phyloP scores from a whole-genome alignment of 2,329 filamentous ascomycete species.

The Hypomyces perniciosus region DNA sequence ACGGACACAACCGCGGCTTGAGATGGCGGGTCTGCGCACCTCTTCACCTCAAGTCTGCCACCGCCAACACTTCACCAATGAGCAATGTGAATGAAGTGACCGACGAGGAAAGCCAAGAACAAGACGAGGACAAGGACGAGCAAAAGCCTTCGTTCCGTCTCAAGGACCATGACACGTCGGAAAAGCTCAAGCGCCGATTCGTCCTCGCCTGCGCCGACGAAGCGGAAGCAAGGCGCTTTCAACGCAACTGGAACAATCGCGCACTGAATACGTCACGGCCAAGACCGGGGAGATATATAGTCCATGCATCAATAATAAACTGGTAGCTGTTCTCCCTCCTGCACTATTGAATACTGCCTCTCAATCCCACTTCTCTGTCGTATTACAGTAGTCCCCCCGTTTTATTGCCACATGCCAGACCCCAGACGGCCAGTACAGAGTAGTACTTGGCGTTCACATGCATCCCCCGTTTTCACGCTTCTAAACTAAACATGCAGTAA shows the following conservation, averaged over 20 bases:
- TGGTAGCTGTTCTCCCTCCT: slow-evolving; percentile 21
- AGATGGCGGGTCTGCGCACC: slow-evolving; percentile 20
- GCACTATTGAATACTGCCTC: background rate
- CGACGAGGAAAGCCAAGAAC: background rate
- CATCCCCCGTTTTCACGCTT: too few species aligned
- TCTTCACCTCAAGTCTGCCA: slow-evolving; percentile 11
- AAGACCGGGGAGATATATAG: slow-evolving; percentile 15
- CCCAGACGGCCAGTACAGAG: background rate
- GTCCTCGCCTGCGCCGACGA: slow-evolving; percentile 28
- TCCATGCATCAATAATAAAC: slow-evolving; percentile 28
- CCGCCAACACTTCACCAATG: background rate
- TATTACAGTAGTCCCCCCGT: background rate
- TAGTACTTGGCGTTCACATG: too few species aligned
- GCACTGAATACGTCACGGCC: slow-evolving; percentile 18
- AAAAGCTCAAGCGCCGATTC: slow-evolving; percentile 24
- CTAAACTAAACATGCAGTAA: too few species aligned
- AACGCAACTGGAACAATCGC: slow-evolving; percentile 36
- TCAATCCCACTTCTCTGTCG: background rate
- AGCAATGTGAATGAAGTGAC: background rate
- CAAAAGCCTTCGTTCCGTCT: background rate
- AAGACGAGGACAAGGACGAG: slow-evolving; percentile 4
- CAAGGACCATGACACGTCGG: slow-evolving; percentile 15
- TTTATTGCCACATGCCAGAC: slow-evolving; percentile 8
- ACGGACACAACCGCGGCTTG: slow-evolving; percentile 32
- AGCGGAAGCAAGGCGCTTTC: slow-evolving; percentile 33